Evolutionary conservation across 2,329 filamentous ascomycete genomes (phyloP), one percentile per base, ranked within the genome.

Genomic region (Thielaviopsis ethacetica): DNA sequence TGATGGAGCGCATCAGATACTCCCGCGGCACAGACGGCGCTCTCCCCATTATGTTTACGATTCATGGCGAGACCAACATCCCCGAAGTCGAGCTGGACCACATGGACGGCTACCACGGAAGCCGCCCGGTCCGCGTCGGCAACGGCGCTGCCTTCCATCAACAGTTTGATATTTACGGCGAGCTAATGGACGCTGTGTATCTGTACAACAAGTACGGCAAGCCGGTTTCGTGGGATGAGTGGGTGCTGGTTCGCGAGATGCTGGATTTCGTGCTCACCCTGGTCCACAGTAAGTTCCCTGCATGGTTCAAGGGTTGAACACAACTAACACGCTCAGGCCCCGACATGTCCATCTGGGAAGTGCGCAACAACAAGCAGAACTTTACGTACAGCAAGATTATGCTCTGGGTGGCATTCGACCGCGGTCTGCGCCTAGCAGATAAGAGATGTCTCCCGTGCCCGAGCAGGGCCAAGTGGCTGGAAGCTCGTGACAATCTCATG

Each of bases 321-420:
- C 24, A 26, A 24, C 59, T 64, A 60, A 67, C 54, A 34, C 5
- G n/a, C 7, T 7, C 53, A 78, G 76, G 83, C 51, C 81, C 82
- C 13, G 86, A 91, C 66, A 89, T 89, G 85, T 88, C 84, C 2
- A 91, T 90, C 65, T 90, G 86, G 86, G 86, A 91, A 68, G 85
- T 88, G 5, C 80, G 86, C 50, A 86, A 86, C 63, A 73, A 82
- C 65, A 85, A 85, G 67, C 85, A 89, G 68, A 81, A 88, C 66
- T 91, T 89, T 64, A 81, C 84, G 15, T 91, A 90, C 70, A 87
- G 83, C n/a, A 88, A 90, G 67, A 77, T 91, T 63, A 87, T 90
- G 83, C 76, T 91, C 22, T 91, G 86, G 86, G 86, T 91, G 3
- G 85, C 86, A 19, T 81, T 91, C 62, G 86, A 91, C 67, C 82